These are phyloP conservation scores for Myxozyma lipomycoides DNA, from an alignment of 805 yeast species.

Conservation along the genomic window DNA sequence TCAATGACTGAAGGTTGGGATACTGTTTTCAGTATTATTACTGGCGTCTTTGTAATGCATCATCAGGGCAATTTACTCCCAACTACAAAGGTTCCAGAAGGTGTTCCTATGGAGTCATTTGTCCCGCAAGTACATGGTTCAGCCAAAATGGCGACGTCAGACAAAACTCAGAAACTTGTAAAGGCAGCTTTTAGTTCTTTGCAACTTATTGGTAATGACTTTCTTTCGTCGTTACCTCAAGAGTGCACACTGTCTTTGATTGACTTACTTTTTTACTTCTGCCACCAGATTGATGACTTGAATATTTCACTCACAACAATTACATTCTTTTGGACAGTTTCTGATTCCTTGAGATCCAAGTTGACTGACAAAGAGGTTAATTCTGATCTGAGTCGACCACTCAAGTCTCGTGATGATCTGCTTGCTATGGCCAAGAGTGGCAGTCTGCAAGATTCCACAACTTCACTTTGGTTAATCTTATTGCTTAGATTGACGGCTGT, in stretches of 20 bases:
- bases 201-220: slow-evolving; percentile 81
- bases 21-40: slow-evolving; percentile 55
- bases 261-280: slow-evolving; percentile 68
- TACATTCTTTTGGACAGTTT: slow-evolving; percentile 86
- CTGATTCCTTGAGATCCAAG: slow-evolving; percentile 59
- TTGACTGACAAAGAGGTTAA: slow-evolving; percentile 14
- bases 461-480: slow-evolving; percentile 58
- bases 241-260: slow-evolving; percentile 61
- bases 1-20: slow-evolving; percentile 66
- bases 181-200: slow-evolving; percentile 71
- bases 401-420: slow-evolving; percentile 18
- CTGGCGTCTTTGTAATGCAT: slow-evolving; percentile 31
- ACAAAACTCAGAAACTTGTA: slow-evolving; percentile 21
- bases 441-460: slow-evolving; percentile 11
- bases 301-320: slow-evolving; percentile 89
- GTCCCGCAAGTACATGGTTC: slow-evolving; percentile 1
- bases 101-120: not conserved
- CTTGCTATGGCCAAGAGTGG: slow-evolving; percentile 11
- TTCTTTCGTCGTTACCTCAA: slow-evolving; percentile 66
- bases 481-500: slow-evolving; percentile 59
- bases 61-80: slow-evolving; percentile 17
- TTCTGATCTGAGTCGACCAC: slow-evolving; percentile 20
- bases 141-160: slow-evolving; percentile 9
- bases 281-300: slow-evolving; percentile 65
- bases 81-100: slow-evolving; percentile 18